These are phyloP conservation scores for Ceratocystis destructans DNA, from an alignment of 2,329 filamentous ascomycete genomes.

Conservation along the genomic window DNA sequence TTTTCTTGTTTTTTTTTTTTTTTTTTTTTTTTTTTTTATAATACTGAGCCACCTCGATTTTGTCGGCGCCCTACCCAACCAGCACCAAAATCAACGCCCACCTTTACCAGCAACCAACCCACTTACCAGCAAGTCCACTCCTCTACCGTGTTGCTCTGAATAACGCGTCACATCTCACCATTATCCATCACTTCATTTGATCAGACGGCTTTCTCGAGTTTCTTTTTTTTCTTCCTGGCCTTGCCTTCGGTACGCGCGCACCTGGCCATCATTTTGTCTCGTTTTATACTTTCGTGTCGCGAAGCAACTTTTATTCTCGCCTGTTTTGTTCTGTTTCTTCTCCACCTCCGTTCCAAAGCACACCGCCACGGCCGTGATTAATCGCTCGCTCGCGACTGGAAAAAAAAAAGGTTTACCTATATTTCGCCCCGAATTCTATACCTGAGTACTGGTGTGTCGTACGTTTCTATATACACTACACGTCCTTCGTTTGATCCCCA, in stretches of 20 bases:
- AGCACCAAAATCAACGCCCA: background rate
- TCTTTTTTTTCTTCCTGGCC: background rate
- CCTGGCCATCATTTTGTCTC: background rate
- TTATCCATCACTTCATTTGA: background rate
- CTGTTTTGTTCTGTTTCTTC: background rate
- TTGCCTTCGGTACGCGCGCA: background rate
- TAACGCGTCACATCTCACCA: conserved; percentile 9
- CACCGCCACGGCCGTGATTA: conserved; percentile 13
- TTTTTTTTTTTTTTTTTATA: background rate
- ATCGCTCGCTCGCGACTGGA: background rate
- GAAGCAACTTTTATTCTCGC: background rate
- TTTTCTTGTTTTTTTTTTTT: too few relatives aligned
- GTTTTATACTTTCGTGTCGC: background rate
- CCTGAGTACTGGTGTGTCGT: background rate
- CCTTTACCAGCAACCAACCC: background rate
- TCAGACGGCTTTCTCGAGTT: background rate
- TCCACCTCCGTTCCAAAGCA: background rate
- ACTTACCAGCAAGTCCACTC: background rate
- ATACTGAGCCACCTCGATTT: conserved; percentile 3
- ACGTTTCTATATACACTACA: background rate
- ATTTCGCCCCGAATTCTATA: background rate
- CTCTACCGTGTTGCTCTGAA: conserved; percentile 2
- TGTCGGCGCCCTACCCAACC: conserved; percentile 4
- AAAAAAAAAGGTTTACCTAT: background rate
- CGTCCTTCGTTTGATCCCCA: background rate